Base-by-base conservation (phyloP, 192 early-diverging fungal genomes). In the Backusella tarrabulga region DNA sequence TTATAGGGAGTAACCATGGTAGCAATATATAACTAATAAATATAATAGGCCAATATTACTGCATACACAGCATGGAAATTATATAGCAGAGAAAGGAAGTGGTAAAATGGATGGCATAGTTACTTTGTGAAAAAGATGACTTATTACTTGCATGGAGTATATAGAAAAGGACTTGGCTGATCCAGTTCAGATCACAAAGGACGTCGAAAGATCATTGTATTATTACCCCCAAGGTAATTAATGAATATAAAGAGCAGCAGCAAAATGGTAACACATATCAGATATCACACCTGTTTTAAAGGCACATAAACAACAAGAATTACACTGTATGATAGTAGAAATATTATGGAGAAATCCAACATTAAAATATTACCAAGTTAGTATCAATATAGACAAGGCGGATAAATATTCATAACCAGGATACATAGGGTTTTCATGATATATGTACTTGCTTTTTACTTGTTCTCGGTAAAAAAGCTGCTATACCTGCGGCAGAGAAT, bases 361-460 rank as follows among this genome's bases (percentile, higher is more conserved):
- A 79, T 82, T 93, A 34, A 83, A 89, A 69, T 94, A 93, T 82
- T 94, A 92, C 76, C 93, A 93, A 68, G 81, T 82, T 79, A 23
- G 74, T 21, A n/a, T 7, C 14, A 46, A 7, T 23, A 46, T 11
- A 41, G 4, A 60, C 5, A n/a, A 17, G 4, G 9, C 38, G 12
- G 6, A 50, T 6, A 75, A 85, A 87, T 11, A 88, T 85, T 63
- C 86, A 88, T 67, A 87, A 89, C 34, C 9, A 9, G 40, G 8
- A 29, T 32, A 50, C 7, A 34, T 11, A 85, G 80, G 83, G 83
- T 11, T 84, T 84, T 36, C 84, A 85, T 69, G 84, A 81, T 44
- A 84, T 82, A n/a, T 85, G 81, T 60, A 75, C 88, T 46, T 74
- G 75, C 23, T 88, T 87, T 54, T 76, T 91, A 14, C 79, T 89